Evolutionary conservation across 306 rosid genomes (phyloP).

Genomic region (Fragaria vesca): DNA sequence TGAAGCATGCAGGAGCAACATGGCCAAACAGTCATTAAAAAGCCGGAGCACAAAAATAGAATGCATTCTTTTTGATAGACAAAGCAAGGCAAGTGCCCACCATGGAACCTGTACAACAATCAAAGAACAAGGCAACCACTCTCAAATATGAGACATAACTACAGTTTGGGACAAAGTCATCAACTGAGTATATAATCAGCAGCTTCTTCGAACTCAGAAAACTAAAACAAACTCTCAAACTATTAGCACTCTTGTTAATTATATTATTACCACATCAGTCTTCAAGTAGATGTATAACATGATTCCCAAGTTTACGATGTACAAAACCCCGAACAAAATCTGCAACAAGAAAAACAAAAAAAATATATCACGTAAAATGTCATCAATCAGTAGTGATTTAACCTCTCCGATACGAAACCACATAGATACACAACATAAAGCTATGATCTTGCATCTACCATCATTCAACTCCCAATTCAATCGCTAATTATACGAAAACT

Average conservation of each 20-base stretch:
- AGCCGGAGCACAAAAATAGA: slow-evolving; percentile 92
- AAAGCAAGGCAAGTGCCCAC: slow-evolving; percentile 82
- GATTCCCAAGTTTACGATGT: slow-evolving; percentile 65
- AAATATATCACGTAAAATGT: background rate
- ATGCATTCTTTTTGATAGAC: slow-evolving; percentile 87
- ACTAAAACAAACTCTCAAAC: background rate
- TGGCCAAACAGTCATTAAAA: slow-evolving; percentile 84
- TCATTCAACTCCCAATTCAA: background rate
- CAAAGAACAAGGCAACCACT: slow-evolving; percentile 7
- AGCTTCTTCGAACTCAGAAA: background rate
- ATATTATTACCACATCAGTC: slow-evolving; percentile 65
- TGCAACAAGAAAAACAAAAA: slow-evolving; percentile 32
- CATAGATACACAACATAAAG: background rate
- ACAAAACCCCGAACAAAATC: slow-evolving; percentile 79
- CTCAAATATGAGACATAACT: slow-evolving; percentile 8
- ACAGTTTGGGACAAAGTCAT: background rate
- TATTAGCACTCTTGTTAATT: background rate
- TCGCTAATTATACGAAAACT: background rate
- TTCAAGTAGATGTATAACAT: slow-evolving; percentile 64
- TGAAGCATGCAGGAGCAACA: slow-evolving; percentile 73
- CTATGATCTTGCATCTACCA: background rate
- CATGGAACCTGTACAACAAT: slow-evolving; percentile 65
- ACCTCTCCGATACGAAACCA: background rate
- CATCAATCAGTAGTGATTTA: background rate
- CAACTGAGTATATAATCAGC: background rate